Percentiles rank a stretch among this genome's conserved stretches.
Evolutionary conservation across 371 early-diverging fungal genomes (phyloP).

Genomic region (Apophysomyces elegans): DNA sequence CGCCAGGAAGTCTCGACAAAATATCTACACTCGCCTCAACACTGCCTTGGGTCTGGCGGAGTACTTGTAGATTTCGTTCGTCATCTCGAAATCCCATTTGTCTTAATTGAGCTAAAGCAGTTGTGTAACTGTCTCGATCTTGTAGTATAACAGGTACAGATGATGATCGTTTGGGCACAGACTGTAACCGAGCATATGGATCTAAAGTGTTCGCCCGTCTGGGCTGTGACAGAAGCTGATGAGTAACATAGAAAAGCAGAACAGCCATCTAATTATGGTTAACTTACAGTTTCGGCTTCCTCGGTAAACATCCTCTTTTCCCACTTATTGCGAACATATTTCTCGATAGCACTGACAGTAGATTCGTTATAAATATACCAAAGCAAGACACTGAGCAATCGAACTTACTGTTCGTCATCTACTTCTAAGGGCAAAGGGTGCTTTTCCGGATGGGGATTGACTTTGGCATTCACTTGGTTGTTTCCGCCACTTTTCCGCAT

Average conservation of each 20-base stretch:
- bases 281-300: constrained; percentile 19
- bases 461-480: constrained; percentile 74
- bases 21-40: constrained; percentile 76
- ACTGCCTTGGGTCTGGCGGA: constrained; percentile 74
- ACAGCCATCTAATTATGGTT: neutral
- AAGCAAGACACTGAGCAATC: neutral
- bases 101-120: constrained; percentile 36
- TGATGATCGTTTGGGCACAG: constrained; percentile 44
- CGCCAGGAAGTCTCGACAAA: constrained; percentile 53
- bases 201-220: constrained; percentile 12
- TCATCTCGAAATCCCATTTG: constrained; percentile 83
- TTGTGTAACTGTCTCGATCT: constrained; percentile 14
- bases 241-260: neutral
- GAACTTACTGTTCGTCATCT: constrained; percentile 65
- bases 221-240: constrained; percentile 12
- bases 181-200: constrained; percentile 1
- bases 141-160: constrained; percentile 39
- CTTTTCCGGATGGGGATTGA: constrained; percentile 71
- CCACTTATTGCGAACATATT: constrained; percentile 93
- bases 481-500: constrained; percentile 82
- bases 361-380: neutral
- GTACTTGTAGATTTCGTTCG: constrained; percentile 59
- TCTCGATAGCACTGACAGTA: constrained; percentile 75
- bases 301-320: constrained; percentile 80
- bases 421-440: constrained; percentile 68